Base-by-base conservation (phyloP, 129 eudicot species). In the Helichrysum umbraculigerum region DNA sequence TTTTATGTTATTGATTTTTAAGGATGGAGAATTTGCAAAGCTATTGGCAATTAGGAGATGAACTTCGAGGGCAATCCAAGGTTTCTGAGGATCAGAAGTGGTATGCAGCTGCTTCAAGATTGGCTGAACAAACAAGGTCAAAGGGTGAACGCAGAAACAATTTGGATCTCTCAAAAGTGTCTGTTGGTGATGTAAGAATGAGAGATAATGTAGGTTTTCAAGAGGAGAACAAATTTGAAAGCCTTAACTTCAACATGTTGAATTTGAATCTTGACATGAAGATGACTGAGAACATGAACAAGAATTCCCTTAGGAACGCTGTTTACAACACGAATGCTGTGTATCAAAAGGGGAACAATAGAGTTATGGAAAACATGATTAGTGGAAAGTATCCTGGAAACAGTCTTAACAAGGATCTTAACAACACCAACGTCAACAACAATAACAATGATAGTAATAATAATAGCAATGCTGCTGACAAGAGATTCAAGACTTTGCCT, bases 401-500 rank as follows among this genome's bases (percentile, higher is more conserved):
- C 77, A 86, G 82, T 75, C 71, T 22, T 47, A 77, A 44, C 77
- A 86, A 88, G 77, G 96, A 91, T 78, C 52, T 75, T 17, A 82
- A 73, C 69, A 78, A 47, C 62, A 74, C 35, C 85, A 82, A 60
- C 44, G 85, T 68, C 61, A 28, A 71, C 17, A 81, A 80, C 77
- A 88, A 20, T 66, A 73, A 81, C 34, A 89, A 20, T 52, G 75
- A 81, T 42, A 89, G 81, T 57, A 64, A 57, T 29, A 86, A 80
- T 81, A 70, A 71, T 22, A 84, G 51, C 74, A 81, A 73, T 86
- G 87, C 80, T 20, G 81, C 68, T 65, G 99, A 95, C 66, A 95
- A 95, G 76, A 91, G 99, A 86, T 95, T 95, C 69, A 95, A 95
- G 90, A 91, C 99, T 64, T 85, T 95, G 81, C 99, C 99, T 77